Evolutionary conservation across 2,329 filamentous ascomycete species (phyloP).

Genomic region (Pseudogymnoascus destructans): DNA sequence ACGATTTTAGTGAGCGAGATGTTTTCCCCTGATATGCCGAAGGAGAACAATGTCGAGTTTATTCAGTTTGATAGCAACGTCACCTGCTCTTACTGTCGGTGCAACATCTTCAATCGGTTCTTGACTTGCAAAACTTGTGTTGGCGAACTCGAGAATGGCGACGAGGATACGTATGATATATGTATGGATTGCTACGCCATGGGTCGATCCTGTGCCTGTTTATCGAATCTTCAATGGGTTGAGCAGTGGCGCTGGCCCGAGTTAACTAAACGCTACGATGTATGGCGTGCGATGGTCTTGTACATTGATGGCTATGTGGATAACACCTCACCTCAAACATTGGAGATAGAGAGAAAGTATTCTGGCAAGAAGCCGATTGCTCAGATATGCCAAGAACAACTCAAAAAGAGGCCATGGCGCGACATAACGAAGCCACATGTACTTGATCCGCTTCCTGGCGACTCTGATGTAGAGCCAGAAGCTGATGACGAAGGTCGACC

Average conservation of each 20-base stretch:
- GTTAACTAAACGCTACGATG: conserved; percentile 63
- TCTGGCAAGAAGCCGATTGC: conserved; percentile 68
- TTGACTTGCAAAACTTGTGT: conserved; percentile 81
- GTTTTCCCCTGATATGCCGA: conserved; percentile 50
- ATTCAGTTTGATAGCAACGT: conserved; percentile 80
- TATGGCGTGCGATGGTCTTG: conserved; percentile 69
- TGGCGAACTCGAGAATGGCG: conserved; percentile 48
- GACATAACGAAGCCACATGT: conserved; percentile 45
- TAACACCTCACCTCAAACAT: conserved; percentile 51
- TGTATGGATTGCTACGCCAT: conserved; percentile 99
- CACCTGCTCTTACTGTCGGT: conserved; percentile 88
- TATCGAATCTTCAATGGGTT: conserved; percentile 77
- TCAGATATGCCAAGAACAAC: conserved; percentile 85
- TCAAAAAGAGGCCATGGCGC: conserved; percentile 66
- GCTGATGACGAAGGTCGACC: conserved; percentile 55
- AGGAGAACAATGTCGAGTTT: conserved; percentile 60
- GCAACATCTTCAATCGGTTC: conserved; percentile 96
- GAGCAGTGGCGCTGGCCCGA: conserved; percentile 86
- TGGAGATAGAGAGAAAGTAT: conserved; percentile 55
- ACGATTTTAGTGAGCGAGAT: conserved; percentile 74
- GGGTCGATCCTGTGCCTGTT: conserved; percentile 82
- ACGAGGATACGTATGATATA: conserved; percentile 79
- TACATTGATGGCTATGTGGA: conserved; percentile 56
- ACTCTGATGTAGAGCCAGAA: conserved; percentile 40
- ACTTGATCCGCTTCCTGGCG: conserved; percentile 25